Percentiles rank a stretch among this genome's conserved stretches.
Conservation (phyloP, 192 early-diverging fungal genomes). For the Dissophora globulifera region DNA sequence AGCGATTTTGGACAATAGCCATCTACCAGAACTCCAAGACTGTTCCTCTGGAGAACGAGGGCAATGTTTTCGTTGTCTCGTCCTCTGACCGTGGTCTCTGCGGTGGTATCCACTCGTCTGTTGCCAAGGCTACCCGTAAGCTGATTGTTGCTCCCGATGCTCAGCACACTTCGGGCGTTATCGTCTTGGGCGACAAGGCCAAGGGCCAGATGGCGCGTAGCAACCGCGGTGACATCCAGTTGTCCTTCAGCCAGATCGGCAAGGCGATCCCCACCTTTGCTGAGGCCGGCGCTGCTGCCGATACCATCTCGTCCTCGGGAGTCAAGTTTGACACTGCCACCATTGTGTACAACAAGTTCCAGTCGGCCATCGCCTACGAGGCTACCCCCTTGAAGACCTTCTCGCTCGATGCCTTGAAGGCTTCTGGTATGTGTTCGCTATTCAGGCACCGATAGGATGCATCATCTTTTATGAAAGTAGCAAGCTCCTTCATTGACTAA, state of each 20-base stretch:
- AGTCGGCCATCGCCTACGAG: slow-evolving; percentile 95
- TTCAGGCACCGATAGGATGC: no score
- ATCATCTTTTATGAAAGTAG: no score
- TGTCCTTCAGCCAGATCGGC: slow-evolving; percentile 94
- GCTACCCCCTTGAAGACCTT: slow-evolving; percentile 71
- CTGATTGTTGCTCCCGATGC: slow-evolving; percentile 64
- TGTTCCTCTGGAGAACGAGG: slow-evolving; percentile 68
- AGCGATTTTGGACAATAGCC: slow-evolving; percentile 53
- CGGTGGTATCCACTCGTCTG: slow-evolving; percentile 97
- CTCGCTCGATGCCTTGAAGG: slow-evolving; percentile 75
- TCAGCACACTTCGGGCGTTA: slow-evolving; percentile 57
- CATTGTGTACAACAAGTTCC: slow-evolving; percentile 96
- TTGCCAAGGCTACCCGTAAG: slow-evolving; percentile 84
- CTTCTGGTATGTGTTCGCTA: slow-evolving; percentile 69
- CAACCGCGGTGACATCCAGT: slow-evolving; percentile 77
- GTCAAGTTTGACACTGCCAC: slow-evolving; percentile 76
- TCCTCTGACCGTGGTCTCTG: slow-evolving; percentile 99
- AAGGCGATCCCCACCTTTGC: slow-evolving; percentile 88
- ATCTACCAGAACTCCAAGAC: slow-evolving; percentile 81
- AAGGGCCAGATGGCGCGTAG: slow-evolving; percentile 88
- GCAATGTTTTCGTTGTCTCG: slow-evolving; percentile 80
- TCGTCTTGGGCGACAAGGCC: slow-evolving; percentile 94
- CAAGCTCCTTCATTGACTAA: neutral
- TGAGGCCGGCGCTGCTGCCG: slow-evolving; percentile 86
- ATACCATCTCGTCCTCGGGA: slow-evolving; percentile 74